A percentile compares a stretch with the other conserved stretches of the same genome.
Conservation (phyloP, 1,139 yeast genomes). For the Casaregolazyma suthepensis region DNA sequence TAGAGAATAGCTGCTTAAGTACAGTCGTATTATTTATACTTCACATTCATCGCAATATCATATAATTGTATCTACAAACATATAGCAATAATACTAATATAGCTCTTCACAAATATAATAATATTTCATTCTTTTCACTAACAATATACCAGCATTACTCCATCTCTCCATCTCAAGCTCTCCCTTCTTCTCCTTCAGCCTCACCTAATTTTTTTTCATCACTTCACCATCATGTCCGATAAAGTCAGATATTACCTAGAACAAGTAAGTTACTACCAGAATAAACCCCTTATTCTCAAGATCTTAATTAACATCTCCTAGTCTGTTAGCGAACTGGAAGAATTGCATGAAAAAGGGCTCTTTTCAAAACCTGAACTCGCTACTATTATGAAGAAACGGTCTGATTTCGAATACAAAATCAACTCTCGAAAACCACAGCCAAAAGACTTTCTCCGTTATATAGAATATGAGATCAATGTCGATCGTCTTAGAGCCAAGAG, state of each 20-base stretch:
- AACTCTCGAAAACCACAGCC: conserved; percentile 78
- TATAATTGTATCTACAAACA: too few relatives aligned
- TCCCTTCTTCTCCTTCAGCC: neutral
- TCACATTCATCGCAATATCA: too few relatives aligned
- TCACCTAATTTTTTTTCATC: conserved; percentile 7
- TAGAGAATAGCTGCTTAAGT: too few relatives aligned
- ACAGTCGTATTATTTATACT: too few relatives aligned
- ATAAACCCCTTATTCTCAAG: neutral
- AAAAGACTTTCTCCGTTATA: conserved; percentile 70
- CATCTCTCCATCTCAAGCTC: too few relatives aligned
- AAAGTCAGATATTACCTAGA: conserved; percentile 73
- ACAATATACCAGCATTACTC: too few relatives aligned
- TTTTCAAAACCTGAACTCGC: conserved; percentile 68
- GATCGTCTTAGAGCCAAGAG: conserved; percentile 76
- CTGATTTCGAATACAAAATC: conserved; percentile 91
- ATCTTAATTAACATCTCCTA: neutral
- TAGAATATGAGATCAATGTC: conserved; percentile 73
- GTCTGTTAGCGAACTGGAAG: conserved; percentile 89
- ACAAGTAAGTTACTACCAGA: conserved; percentile 33
- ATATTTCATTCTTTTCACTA: too few relatives aligned
- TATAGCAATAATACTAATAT: too few relatives aligned
- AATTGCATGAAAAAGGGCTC: conserved; percentile 71
- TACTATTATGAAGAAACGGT: conserved; percentile 84
- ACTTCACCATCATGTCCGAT: conserved; percentile 48
- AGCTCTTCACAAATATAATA: too few relatives aligned